Evolutionary conservation across 2,329 filamentous ascomycete genomes (phyloP).

Genomic region (Penicillium sp.): DNA sequence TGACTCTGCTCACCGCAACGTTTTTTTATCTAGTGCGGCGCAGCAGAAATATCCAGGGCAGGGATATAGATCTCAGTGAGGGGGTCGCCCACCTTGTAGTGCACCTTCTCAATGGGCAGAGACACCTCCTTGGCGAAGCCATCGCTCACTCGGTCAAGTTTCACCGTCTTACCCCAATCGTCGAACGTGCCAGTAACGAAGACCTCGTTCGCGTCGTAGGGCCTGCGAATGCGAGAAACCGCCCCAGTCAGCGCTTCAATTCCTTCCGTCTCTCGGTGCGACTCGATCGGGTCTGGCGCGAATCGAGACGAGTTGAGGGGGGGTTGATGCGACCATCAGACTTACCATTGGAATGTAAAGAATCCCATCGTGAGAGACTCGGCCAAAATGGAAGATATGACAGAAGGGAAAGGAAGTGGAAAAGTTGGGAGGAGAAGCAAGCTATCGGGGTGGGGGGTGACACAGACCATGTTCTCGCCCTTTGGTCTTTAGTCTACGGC

Average conservation of each 20-base stretch:
- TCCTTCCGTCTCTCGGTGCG: slow-evolving; percentile 11
- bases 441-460: slow-evolving; percentile 21
- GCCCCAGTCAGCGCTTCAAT: slow-evolving; percentile 29
- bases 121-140: slow-evolving; percentile 77
- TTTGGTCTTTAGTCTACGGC: background rate
- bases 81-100: slow-evolving; percentile 81
- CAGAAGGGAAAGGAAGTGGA: slow-evolving; percentile 2
- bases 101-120: slow-evolving; percentile 65
- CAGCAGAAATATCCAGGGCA: background rate
- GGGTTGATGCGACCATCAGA: slow-evolving; percentile 3
- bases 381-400: background rate
- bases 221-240: slow-evolving; percentile 57
- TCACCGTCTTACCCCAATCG: slow-evolving; percentile 83
- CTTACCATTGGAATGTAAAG: slow-evolving; percentile 41
- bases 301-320: background rate
- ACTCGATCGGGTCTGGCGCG: slow-evolving; percentile 4
- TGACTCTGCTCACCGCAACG: slow-evolving; percentile 18
- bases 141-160: slow-evolving; percentile 72
- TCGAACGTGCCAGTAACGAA: slow-evolving; percentile 96
- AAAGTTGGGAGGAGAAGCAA: slow-evolving; percentile 3
- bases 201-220: slow-evolving; percentile 78
- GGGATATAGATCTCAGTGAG: background rate
- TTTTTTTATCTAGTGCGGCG: slow-evolving; percentile 4
- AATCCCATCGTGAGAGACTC: slow-evolving; percentile 27
- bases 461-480: slow-evolving; percentile 17